Evolutionary conservation across 2,329 filamentous ascomycete species (phyloP).

Genomic region (Fusarium brachygibbosum): DNA sequence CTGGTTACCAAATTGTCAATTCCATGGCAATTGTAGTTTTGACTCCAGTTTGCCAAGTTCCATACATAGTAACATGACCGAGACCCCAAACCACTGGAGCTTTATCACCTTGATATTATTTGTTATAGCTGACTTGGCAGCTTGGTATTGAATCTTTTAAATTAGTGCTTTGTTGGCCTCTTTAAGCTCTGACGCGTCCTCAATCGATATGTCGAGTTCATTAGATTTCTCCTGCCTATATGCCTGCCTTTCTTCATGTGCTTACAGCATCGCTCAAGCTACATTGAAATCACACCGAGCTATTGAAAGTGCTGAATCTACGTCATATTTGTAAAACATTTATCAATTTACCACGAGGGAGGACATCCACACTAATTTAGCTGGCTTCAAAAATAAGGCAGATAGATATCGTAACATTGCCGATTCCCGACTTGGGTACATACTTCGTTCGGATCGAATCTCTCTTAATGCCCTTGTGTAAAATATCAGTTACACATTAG

Average conservation of each 20-base stretch:
- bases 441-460: too few species aligned
- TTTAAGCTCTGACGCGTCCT: not conserved
- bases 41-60: constrained; percentile 14
- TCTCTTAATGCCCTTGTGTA: too few species aligned
- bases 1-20: not conserved
- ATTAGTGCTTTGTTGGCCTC: not conserved
- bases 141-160: not conserved
- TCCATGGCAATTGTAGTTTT: not conserved
- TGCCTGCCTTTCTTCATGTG: not conserved
- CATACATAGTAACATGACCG: not conserved
- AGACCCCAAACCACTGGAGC: constrained; percentile 1
- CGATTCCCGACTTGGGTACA: constrained; percentile 6
- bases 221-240: not conserved
- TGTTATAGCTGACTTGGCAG: not conserved
- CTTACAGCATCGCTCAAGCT: too few species aligned
- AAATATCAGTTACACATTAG: not conserved
- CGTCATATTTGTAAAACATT: not conserved
- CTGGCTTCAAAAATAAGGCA: constrained; percentile 4
- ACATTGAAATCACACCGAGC: not conserved
- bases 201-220: not conserved
- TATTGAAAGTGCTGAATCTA: not conserved
- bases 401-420: not conserved
- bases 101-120: not conserved
- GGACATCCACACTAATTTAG: constrained; percentile 3
- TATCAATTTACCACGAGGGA: not conserved